Conservation (phyloP, 768 basidiomycete genomes). For the Xerocomus potaroensis region DNA sequence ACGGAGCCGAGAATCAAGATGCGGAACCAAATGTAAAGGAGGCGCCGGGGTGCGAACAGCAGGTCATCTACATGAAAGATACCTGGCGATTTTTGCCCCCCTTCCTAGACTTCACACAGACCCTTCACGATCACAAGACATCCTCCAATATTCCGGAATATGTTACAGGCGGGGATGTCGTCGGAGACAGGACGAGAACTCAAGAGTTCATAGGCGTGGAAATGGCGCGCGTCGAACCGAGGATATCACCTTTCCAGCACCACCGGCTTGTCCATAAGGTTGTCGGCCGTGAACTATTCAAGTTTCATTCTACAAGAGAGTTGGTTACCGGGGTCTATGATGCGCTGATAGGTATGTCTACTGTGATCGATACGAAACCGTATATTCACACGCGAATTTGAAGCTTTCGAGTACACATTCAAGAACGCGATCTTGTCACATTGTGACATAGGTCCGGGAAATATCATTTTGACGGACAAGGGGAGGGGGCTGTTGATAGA, state of each 20-base stretch:
- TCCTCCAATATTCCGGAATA: slow-evolving; percentile 1
- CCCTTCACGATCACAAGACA: background rate
- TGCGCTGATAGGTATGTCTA: background rate
- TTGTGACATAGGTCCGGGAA: slow-evolving; percentile 27
- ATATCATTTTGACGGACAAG: slow-evolving; percentile 19
- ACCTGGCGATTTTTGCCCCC: slow-evolving; percentile 1
- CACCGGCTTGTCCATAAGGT: background rate
- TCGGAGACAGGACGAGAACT: background rate
- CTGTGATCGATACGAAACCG: too few relatives aligned
- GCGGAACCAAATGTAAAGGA: background rate
- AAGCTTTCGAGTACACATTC: slow-evolving; percentile 23
- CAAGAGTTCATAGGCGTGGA: background rate
- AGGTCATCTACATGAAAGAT: slow-evolving; percentile 2
- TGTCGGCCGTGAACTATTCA: background rate
- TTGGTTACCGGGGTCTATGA: background rate
- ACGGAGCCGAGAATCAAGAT: background rate
- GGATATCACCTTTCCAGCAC: background rate
- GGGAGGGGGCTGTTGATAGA: slow-evolving; percentile 22
- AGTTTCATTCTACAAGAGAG: background rate
- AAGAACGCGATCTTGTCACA: slow-evolving; percentile 15
- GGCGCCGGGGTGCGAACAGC: background rate
- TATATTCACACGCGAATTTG: background rate
- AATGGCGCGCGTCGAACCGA: background rate
- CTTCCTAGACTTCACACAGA: background rate
- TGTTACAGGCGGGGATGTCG: background rate